These are phyloP conservation scores for Heterobasidion irregulare DNA, from an alignment of 1,284 basidiomycete genomes.

Conservation along the genomic window DNA sequence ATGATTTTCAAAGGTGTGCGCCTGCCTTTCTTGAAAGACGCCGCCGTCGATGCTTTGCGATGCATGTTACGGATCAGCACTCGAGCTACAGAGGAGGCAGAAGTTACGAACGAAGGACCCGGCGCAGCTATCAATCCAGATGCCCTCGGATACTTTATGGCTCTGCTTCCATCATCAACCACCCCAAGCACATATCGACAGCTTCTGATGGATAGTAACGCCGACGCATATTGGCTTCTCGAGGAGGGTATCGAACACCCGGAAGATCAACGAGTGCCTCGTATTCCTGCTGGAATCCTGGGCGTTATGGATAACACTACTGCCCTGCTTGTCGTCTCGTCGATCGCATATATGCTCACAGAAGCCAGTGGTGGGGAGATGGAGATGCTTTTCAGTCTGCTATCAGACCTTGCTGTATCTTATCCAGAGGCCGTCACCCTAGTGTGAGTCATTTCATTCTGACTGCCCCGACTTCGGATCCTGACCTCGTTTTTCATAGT, in stretches of 20 bases:
- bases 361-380: slow-evolving; percentile 79
- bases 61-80: slow-evolving; percentile 52
- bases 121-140: slow-evolving; percentile 42
- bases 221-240: slow-evolving; percentile 42
- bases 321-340: slow-evolving; percentile 69
- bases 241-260: slow-evolving; percentile 33
- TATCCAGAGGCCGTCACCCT: slow-evolving; percentile 74
- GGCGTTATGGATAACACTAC: slow-evolving; percentile 57
- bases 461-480: not conserved
- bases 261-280: slow-evolving; percentile 37
- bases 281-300: slow-evolving; percentile 51
- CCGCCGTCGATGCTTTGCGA: slow-evolving; percentile 49
- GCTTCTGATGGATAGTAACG: slow-evolving; percentile 54
- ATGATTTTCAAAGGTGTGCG: slow-evolving; percentile 84
- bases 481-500: slow-evolving; percentile 28
- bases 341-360: slow-evolving; percentile 68
- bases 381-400: slow-evolving; percentile 69
- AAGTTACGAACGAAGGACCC: slow-evolving; percentile 28
- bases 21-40: slow-evolving; percentile 51
- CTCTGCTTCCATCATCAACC: slow-evolving; percentile 65
- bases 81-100: slow-evolving; percentile 31
- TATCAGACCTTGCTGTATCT: slow-evolving; percentile 65
- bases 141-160: slow-evolving; percentile 75
- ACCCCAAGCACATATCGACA: slow-evolving; percentile 44
- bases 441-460: slow-evolving; percentile 42